Evolutionary conservation across 306 rosid genomes (phyloP), one percentile per base, ranked within the genome.

Genomic region (Cucumis hystrix): DNA sequence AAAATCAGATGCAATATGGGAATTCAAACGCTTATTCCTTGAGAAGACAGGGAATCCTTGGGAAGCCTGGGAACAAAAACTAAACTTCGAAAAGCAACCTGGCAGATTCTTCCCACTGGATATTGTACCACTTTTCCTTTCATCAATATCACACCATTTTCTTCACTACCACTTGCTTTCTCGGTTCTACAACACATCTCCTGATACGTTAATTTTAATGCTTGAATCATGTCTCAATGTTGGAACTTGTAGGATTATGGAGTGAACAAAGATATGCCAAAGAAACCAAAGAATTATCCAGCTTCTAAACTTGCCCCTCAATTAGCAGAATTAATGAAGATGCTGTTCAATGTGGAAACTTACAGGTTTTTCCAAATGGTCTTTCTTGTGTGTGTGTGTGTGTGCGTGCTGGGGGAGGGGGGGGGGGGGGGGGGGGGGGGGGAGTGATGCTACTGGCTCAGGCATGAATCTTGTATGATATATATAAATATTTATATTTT

Each of bases 31-130:
- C 74, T 82, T 95, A 78, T 95, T 95, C 85, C 87, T 85, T 59
- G 98, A 95, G 86, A 95, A 95, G 87, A 95, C 98, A 76, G 98
- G 97, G 74, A 95, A 95, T 81, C 81, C 96, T 58, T 95, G 97
- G 98, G 98, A 95, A 87, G 96, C 98, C n/a, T 95, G 98, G 98
- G 97, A 89, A 79, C 83, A 82, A 82, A 85, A 87, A 57, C 85
- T 83, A 85, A 85, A 87, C 57, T 90, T 95, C 80, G 87, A 88
- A 86, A 95, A 95, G 89, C 92, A 90, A 83, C 97, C 98, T 65
- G 98, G 98, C 80, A 86, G 87, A 89, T 95, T 95, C 84, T 95
- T 92, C 83, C 98, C 98, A 23, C 81, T 95, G 89, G 98, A 92
- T 72, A 92, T 95, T 66, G 98, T 95, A 92, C 78, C 37, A n/a